Evolutionary conservation across 2,329 filamentous ascomycete species (phyloP), one percentile per base, ranked within the genome.

Genomic region (Colletotrichum falcatum): DNA sequence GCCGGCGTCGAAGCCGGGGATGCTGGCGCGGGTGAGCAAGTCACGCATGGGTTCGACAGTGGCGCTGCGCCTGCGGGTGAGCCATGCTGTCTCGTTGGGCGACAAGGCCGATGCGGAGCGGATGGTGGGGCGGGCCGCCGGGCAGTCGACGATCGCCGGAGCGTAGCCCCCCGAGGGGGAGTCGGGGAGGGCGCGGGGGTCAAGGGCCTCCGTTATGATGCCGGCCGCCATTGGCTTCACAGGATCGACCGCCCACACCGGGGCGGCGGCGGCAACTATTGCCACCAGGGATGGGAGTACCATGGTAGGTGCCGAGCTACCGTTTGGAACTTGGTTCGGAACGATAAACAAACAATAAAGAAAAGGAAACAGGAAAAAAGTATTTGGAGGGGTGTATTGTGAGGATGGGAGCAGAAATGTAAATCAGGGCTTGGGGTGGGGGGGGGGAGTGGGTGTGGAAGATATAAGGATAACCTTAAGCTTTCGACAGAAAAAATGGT

Each of bases 1-100:
- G 1, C 84, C 84, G n/a, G 90, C 91, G 80, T 97, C 91, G 72
- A 98, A 95, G 70, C 87, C 89, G n/a, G 87, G 82, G 72, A 98
- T 95, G 75, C 89, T 89, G 76, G 93, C 85, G 68, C 92, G 88
- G 23, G 83, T 83, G 61, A 98, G 85, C 74, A 97, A 90, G 23
- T 91, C 86, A 65, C 86, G 88, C 87, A 98, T 91, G n/a, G 93
- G 90, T 12, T 89, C 81, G 23, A 95, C 82, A 0, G 94, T 97
- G 73, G 91, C 91, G 71, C 89, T 88, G 73, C 94, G 88, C 68
- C 95, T 89, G 71, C 85, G 85, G 61, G 88, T 78, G 18, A 97
- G 85, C 94, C 95, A 98, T 77, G 87, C 82, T 48, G 84, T 86
- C 82, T 98, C 95, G 66, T 91, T 84, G 20, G 84, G 75, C 3